These are phyloP conservation scores for Monosporozyma unispora DNA, from an alignment of 805 yeast genomes.

Conservation along the genomic window DNA sequence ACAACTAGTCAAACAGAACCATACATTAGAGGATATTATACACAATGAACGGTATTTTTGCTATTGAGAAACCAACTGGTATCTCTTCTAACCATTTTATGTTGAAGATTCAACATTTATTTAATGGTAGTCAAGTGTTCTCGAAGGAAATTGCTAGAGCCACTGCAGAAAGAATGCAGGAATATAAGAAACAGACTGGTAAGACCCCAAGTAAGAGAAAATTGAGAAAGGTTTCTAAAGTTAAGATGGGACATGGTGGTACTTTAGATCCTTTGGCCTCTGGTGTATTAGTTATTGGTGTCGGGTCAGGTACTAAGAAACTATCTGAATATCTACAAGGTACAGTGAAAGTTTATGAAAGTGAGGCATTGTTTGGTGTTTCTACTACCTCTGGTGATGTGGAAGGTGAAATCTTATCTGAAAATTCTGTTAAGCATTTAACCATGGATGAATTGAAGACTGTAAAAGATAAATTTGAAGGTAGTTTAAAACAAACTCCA, in stretches of 20 bases:
- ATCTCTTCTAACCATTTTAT: constrained; percentile 70
- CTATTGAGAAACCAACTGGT: constrained; percentile 83
- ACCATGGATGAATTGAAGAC: constrained; percentile 41
- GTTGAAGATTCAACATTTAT: constrained; percentile 50
- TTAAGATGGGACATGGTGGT: constrained; percentile 97
- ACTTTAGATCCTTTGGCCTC: constrained; percentile 92
- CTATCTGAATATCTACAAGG: constrained; percentile 63
- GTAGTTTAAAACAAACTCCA: constrained; percentile 79
- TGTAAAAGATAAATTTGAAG: constrained; percentile 60
- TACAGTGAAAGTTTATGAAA: constrained; percentile 70
- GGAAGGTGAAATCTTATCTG: constrained; percentile 71
- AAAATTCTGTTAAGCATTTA: constrained; percentile 48
- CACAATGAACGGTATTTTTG: constrained; percentile 84
- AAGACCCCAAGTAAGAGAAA: constrained; percentile 43
- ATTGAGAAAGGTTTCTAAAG: constrained; percentile 41
- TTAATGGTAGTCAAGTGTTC: constrained; percentile 53
- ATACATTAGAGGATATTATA: background rate
- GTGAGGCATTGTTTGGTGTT: constrained; percentile 79
- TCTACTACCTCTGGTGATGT: constrained; percentile 91
- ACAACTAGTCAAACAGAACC: background rate
- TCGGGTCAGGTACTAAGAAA: constrained; percentile 85
- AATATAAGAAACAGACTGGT: constrained; percentile 32
- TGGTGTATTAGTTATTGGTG: constrained; percentile 88
- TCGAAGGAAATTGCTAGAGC: constrained; percentile 43
- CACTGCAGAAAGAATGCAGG: constrained; percentile 38